Base-by-base conservation (phyloP, 208 protist species). In the Baffinella frigidus region DNA sequence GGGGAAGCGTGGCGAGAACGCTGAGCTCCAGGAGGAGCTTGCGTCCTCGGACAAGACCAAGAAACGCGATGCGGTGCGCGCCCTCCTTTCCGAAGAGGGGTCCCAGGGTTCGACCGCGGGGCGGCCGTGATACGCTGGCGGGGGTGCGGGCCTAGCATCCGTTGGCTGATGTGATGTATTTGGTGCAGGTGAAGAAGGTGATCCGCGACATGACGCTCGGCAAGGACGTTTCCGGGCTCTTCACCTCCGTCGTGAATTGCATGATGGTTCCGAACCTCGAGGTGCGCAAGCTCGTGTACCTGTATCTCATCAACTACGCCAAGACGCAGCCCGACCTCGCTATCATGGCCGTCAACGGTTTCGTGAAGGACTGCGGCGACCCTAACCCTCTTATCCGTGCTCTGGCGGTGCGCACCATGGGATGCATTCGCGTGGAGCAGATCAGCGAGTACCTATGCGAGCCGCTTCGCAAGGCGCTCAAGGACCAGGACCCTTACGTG, bases 271-370 rank as follows among this genome's bases (percentile, higher is more conserved):
- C 94, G 11, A 97, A 99, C 94, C 92, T 99, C 10, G 97, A 98
- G 62, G 94, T 99, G 11, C 99, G 99, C 95, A 99, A 99, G 72
- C 96, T 99, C 2, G 97, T 99, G 0, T 99, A 99, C 94, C 94
- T 99, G 36, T 99, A 99, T 92, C 93, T 99, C 14, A 98, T 99
- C 92, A 98, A 99, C 92, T 99, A 99, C 94, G 97, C 98, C 73
- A 97, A 97, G 74, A 95, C 94, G 36, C 96, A 99, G 92, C 98
- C 98, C 51, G 97, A 99, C 89, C 95, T 98, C 61, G 97, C 98
- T 67, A 97, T 99, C 67, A 93, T 99, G 36, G 98, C 98, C 92
- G 98, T 99, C 24, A 99, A 98, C 89, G 98, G 96, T 0, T 98
- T 99, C 61, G 96, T 96, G 64, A 97, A 97, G 94, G 98, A 99